These are phyloP conservation scores for Eucalyptus grandis DNA, from an alignment of 345 rosid genomes.

Conservation along the genomic window DNA sequence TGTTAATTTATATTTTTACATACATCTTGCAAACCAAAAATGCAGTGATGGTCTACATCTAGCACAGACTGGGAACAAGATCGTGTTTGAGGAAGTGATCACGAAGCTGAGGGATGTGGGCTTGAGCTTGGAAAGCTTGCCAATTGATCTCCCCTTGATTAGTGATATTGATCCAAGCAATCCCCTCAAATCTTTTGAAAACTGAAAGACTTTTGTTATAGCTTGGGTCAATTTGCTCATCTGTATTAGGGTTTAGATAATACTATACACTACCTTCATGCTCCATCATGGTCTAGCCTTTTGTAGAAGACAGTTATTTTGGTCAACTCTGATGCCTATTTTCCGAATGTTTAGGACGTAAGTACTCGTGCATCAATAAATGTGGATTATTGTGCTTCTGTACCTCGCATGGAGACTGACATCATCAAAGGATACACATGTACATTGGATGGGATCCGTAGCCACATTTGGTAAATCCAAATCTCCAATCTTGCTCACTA, in stretches of 20 bases:
- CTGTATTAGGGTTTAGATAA: neutral
- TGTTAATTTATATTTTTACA: neutral
- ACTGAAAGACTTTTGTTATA: neutral
- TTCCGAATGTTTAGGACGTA: neutral
- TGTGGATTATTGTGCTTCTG: neutral
- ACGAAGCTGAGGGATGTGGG: constrained; percentile 38
- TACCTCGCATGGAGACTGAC: neutral
- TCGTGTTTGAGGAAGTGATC: constrained; percentile 67
- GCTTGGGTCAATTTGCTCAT: neutral
- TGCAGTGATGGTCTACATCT: constrained; percentile 88
- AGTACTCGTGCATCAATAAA: neutral
- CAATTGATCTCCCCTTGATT: constrained; percentile 51
- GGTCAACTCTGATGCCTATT: neutral
- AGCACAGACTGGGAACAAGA: constrained; percentile 35
- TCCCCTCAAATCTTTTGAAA: constrained; percentile 50
- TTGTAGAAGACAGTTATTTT: neutral
- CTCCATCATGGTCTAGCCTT: neutral
- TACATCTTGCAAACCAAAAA: neutral
- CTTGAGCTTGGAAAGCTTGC: constrained; percentile 36
- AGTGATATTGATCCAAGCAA: constrained; percentile 41
- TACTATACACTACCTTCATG: neutral
- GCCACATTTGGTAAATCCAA: neutral
- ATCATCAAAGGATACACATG: neutral
- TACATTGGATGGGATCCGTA: neutral
- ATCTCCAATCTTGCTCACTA: neutral